phyloP scores from a whole-genome alignment of 768 basidiomycete species.

The Lactarius sp. region DNA sequence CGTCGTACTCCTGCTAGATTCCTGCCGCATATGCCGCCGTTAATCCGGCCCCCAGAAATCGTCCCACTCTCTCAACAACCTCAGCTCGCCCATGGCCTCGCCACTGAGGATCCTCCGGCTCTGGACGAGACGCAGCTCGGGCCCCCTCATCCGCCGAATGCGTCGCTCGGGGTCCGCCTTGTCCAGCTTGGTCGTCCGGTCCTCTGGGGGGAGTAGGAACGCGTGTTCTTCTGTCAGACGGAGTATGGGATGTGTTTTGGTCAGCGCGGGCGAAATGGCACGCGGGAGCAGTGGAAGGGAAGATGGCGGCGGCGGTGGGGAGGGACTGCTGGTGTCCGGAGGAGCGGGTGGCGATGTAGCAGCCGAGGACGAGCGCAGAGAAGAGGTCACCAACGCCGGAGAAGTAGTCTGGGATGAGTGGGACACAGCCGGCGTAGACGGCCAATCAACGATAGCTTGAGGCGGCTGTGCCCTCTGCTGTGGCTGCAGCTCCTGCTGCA shows the following conservation, averaged over 20 bases:
- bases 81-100: no score
- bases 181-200: conserved; percentile 64
- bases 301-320: conserved; percentile 15
- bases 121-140: no score
- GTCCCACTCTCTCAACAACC: no score
- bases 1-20: no score
- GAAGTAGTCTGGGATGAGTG: conserved; percentile 85
- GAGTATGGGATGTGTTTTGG: conserved; percentile 72
- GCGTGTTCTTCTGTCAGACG: conserved; percentile 54
- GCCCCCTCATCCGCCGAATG: no score
- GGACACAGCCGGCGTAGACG: conserved; percentile 69
- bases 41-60: no score
- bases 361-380: conserved; percentile 83
- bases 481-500: background rate
- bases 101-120: no score
- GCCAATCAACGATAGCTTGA: conserved; percentile 36
- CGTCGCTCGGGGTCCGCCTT: conserved; percentile 53
- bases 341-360: conserved; percentile 87
- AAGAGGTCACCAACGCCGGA: conserved; percentile 98
- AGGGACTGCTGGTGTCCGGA: conserved; percentile 27
- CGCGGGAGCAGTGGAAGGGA: no score
- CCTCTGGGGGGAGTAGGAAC: conserved; percentile 51
- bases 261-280: no score
- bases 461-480: conserved; percentile 24
- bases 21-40: no score